A percentile compares a stretch with the other conserved stretches of the same genome.
These are phyloP conservation scores for Claviceps capensis DNA, from an alignment of 2,329 filamentous ascomycete species.

Conservation along the genomic window DNA sequence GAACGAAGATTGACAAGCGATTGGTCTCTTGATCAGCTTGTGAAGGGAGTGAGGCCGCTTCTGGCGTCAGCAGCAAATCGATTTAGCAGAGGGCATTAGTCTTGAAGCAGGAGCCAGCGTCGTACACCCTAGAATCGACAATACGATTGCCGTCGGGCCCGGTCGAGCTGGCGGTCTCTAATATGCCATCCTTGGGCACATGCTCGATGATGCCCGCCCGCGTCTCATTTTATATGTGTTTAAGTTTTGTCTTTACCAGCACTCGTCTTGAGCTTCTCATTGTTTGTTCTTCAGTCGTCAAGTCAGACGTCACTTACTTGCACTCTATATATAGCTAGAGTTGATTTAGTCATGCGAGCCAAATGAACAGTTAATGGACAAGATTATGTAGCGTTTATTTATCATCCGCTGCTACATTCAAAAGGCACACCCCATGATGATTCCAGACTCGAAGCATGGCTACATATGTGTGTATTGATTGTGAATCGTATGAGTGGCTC, in stretches of 20 bases:
- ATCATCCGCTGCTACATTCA: not conserved
- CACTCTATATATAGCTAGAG: constrained; percentile 16
- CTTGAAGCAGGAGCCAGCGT: not conserved
- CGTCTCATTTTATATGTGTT: constrained; percentile 15
- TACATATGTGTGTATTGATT: not conserved
- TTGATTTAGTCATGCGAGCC: constrained; percentile 14
- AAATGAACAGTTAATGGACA: constrained; percentile 5
- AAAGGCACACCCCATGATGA: not conserved
- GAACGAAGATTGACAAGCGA: constrained; percentile 4
- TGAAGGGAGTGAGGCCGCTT: constrained; percentile 9
- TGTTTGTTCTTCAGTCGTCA: constrained; percentile 22
- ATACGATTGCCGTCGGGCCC: not conserved
- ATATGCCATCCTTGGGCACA: not conserved
- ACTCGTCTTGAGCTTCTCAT: constrained; percentile 21
- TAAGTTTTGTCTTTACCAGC: constrained; percentile 23
- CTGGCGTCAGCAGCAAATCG: not conserved
- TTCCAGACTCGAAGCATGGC: not conserved
- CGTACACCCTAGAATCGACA: not conserved
- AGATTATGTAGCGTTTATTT: not conserved
- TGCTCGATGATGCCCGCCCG: constrained; percentile 3
- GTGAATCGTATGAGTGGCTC: not conserved
- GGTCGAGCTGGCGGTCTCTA: not conserved
- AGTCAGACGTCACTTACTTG: constrained; percentile 23
- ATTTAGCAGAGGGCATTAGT: not conserved
- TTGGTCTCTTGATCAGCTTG: constrained; percentile 9